These are phyloP conservation scores for Neohortaea acidophila DNA, from an alignment of 495 filamentous ascomycete genomes.

Conservation along the genomic window DNA sequence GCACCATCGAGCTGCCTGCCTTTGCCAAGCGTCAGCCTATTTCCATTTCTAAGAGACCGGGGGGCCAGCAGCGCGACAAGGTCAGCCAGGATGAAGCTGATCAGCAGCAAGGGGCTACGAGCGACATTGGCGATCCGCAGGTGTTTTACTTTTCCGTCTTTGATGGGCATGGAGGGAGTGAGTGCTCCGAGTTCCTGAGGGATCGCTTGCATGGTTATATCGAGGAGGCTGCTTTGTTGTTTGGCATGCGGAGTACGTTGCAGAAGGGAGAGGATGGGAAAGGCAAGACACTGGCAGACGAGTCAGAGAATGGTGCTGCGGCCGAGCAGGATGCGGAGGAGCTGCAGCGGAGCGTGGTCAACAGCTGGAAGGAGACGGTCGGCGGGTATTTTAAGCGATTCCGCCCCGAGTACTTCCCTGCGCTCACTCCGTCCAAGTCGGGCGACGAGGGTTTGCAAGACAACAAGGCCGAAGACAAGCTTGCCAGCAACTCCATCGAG, in stretches of 20 bases:
- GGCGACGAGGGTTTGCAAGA: too few species aligned
- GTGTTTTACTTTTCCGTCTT: constrained; percentile 96
- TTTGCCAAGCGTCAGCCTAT: constrained; percentile 72
- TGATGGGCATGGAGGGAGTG: constrained; percentile 83
- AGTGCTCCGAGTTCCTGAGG: constrained; percentile 76
- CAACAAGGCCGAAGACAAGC: not conserved
- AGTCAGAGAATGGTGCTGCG: constrained; percentile 23
- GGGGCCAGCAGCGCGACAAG: constrained; percentile 18
- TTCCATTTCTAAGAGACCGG: constrained; percentile 41
- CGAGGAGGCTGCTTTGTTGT: constrained; percentile 57
- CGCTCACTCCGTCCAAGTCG: constrained; percentile 7
- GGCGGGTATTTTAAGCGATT: constrained; percentile 92
- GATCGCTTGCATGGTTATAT: constrained; percentile 79
- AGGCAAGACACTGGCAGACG: constrained; percentile 24
- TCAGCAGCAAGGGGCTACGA: constrained; percentile 49
- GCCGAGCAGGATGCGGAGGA: constrained; percentile 35
- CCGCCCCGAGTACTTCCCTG: constrained; percentile 49
- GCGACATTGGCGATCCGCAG: constrained; percentile 72
- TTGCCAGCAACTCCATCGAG: constrained; percentile 33
- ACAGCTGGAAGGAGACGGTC: constrained; percentile 67
- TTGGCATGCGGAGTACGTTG: constrained; percentile 60
- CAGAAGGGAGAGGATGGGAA: constrained; percentile 17
- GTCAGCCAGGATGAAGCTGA: too few species aligned
- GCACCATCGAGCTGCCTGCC: constrained; percentile 78
- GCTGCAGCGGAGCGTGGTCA: constrained; percentile 51